phyloP scores from a whole-genome alignment of 177 flowering plant species.

The Vitis hybrid region DNA sequence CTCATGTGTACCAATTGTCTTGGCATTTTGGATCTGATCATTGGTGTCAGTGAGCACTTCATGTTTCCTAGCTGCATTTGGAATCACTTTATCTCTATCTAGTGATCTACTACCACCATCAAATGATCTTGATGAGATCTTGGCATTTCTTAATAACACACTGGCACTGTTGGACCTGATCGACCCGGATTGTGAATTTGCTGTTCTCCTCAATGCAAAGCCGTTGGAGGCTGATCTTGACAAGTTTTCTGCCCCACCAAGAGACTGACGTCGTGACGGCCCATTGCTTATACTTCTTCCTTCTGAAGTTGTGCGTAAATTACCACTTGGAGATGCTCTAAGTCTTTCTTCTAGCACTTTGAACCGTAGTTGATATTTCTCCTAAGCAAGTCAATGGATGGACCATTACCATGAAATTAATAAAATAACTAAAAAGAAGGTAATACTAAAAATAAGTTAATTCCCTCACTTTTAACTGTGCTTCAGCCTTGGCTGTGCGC shows the following conservation, averaged over 20 bases:
- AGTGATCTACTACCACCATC: conserved; percentile 46
- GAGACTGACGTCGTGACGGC: conserved; percentile 50
- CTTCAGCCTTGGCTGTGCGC: conserved; percentile 73
- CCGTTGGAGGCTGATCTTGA: conserved; percentile 46
- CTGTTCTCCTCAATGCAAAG: conserved; percentile 28
- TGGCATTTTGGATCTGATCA: conserved; percentile 17
- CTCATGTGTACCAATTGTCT: conserved; percentile 12
- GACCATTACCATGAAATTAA: not conserved
- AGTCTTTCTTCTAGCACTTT: conserved; percentile 68
- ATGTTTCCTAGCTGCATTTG: conserved; percentile 19
- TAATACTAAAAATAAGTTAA: not conserved
- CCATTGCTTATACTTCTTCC: conserved; percentile 54
- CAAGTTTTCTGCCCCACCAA: conserved; percentile 58
- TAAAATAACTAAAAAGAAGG: not conserved
- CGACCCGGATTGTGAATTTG: conserved; percentile 29
- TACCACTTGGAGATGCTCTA: conserved; percentile 33
- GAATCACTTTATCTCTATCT: conserved; percentile 24
- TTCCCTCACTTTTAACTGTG: conserved; percentile 55
- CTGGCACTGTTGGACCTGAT: conserved; percentile 30
- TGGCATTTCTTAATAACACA: conserved; percentile 37
- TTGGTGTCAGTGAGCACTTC: conserved; percentile 4
- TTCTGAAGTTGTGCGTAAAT: conserved; percentile 28
- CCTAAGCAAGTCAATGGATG: conserved; percentile 32
- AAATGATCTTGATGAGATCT: conserved; percentile 42
- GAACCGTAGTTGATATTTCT: conserved; percentile 63